Conservation (phyloP, 106 monocot genomes). For the Dendrobium huoshanense region DNA sequence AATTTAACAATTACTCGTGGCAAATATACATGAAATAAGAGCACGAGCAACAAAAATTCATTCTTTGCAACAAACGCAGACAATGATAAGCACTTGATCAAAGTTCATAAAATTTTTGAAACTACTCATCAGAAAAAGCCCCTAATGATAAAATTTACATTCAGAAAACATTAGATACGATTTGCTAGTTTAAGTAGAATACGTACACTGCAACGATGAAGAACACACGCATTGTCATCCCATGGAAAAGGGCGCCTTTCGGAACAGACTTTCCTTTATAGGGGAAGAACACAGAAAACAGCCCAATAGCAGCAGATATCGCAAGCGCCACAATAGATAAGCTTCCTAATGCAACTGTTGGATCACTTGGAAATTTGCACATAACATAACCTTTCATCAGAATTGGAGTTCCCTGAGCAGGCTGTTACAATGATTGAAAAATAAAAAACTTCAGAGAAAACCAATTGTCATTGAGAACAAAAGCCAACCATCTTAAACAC, state of each 20-base stretch:
- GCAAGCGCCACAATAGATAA: constrained; percentile 28
- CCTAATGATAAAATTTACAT: too few relatives aligned
- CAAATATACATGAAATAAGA: too few relatives aligned
- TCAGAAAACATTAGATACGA: too few relatives aligned
- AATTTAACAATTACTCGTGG: too few relatives aligned
- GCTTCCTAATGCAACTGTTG: constrained; percentile 42
- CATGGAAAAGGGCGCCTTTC: constrained; percentile 28
- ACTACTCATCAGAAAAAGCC: too few relatives aligned
- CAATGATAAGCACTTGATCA: too few relatives aligned
- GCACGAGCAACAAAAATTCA: too few relatives aligned
- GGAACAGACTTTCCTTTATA: constrained; percentile 58
- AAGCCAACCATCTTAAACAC: neutral
- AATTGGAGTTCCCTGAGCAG: constrained; percentile 52
- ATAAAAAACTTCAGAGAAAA: constrained; percentile 3
- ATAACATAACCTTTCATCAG: constrained; percentile 44
- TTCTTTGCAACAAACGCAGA: too few relatives aligned
- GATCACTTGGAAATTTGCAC: constrained; percentile 75
- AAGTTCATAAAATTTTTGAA: too few relatives aligned
- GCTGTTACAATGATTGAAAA: constrained; percentile 24
- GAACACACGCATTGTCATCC: constrained; percentile 39
- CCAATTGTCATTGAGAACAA: neutral
- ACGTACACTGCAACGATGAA: constrained; percentile 62
- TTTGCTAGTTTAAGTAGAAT: too few relatives aligned
- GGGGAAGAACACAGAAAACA: constrained; percentile 40
- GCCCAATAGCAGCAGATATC: constrained; percentile 24